phyloP scores from a whole-genome alignment of 2,329 filamentous ascomycete genomes.

The Calonectria pseudoturangicola region DNA sequence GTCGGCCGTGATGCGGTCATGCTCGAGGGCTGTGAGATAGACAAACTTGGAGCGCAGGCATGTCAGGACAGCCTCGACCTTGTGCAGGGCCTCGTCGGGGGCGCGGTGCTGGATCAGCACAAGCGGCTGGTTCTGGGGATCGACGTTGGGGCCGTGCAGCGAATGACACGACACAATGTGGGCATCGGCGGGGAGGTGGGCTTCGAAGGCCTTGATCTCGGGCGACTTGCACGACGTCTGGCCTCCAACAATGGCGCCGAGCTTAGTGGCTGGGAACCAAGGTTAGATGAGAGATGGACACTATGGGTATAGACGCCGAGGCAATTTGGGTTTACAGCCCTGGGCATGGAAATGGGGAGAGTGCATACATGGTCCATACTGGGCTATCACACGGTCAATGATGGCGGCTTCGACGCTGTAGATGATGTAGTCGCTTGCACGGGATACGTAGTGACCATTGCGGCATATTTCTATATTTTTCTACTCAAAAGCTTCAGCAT shows the following conservation, averaged over 20 bases:
- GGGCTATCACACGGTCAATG: slow-evolving; percentile 89
- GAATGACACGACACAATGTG: slow-evolving; percentile 98
- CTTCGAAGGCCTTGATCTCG: slow-evolving; percentile 94
- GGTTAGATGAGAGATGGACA: slow-evolving; percentile 20
- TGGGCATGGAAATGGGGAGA: slow-evolving; percentile 16
- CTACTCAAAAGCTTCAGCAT: slow-evolving; percentile 74
- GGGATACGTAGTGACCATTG: slow-evolving; percentile 96
- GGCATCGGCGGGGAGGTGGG: slow-evolving; percentile 89
- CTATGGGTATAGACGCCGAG: not conserved
- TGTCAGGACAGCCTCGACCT: slow-evolving; percentile 87
- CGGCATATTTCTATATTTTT: slow-evolving; percentile 89
- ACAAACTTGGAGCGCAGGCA: slow-evolving; percentile 92
- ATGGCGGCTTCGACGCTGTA: slow-evolving; percentile 97
- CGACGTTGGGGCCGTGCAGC: slow-evolving; percentile 93
- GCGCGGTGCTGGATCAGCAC: slow-evolving; percentile 96
- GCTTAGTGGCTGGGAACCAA: slow-evolving; percentile 85
- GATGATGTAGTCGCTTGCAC: slow-evolving; percentile 98
- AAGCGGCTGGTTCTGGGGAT: slow-evolving; percentile 91
- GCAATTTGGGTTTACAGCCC: slow-evolving; percentile 28
- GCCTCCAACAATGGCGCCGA: slow-evolving; percentile 95
- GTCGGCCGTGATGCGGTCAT: slow-evolving; percentile 98
- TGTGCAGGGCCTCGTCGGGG: slow-evolving; percentile 82
- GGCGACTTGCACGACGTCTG: slow-evolving; percentile 99
- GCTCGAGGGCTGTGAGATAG: slow-evolving; percentile 88
- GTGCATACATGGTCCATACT: slow-evolving; percentile 90